Base-by-base conservation (phyloP, 306 rosid genomes). In the Vicia villosa region DNA sequence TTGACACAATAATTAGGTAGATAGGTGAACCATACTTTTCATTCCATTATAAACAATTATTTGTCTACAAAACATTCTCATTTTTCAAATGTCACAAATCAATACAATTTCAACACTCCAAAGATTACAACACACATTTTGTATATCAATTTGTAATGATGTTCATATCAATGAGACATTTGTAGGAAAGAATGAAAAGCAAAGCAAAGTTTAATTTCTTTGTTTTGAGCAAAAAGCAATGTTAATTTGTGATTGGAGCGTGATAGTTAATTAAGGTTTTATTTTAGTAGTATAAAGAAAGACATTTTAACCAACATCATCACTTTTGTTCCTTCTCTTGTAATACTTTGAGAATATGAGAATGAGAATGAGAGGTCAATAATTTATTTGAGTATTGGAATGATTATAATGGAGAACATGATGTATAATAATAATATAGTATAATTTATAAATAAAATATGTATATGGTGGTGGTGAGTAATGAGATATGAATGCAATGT, bases 401-500 rank as follows among this genome's bases (percentile, higher is more conserved):
- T n/a, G 46, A 58, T 40, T 21, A 51, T 68, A 59, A 69, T 73
- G 77, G 71, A 42, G 63, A 8, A 2, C 64, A 77, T 74, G 36
- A 52, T 74, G 66, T 38, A 10, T 34, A n/a, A n/a, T n/a, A n/a
- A n/a, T 47, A 49, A 3, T 52, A 54, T 24, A 22, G 6, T 22
- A 54, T 24, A 24, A 24, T 24, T 5, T 55, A 55, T 56, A 28
- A 4, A 4, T 26, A 21, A 19, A 14, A 8, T 9, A 49, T 13
- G 19, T 45, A 21, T 26, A 49, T 43, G 10, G 10, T 69, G 10
- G 21, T 15, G 50, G 45, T 15, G 32, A 4, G 24, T 64, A 51
- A 46, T 30, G 20, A 10, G 15, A 15, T 34, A 68, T 13, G 43
- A 66, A 59, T 22, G 51, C 10, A 30, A 42, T 41, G 17, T 34